Conservation (phyloP, 805 yeast genomes). For the Kazachstania taianensis region DNA sequence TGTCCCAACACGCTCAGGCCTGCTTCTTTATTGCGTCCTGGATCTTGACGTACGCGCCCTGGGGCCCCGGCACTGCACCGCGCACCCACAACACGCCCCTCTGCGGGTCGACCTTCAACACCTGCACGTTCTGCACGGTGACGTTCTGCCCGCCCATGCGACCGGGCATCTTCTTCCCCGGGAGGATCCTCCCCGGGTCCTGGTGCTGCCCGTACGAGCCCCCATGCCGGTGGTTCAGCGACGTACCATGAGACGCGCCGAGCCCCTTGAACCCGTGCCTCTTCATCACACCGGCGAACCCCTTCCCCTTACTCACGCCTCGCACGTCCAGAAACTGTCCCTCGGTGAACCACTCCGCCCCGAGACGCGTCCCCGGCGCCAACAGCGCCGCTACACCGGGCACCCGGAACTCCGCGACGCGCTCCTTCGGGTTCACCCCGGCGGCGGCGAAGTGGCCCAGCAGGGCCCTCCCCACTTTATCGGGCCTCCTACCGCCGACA, state of each 20-base stretch:
- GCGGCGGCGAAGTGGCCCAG: constrained; percentile 75
- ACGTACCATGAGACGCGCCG: constrained; percentile 91
- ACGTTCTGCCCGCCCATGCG: constrained; percentile 75
- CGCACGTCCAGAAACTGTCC: constrained; percentile 81
- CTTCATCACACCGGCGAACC: constrained; percentile 97
- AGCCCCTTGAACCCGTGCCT: constrained; percentile 84
- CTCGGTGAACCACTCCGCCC: constrained; percentile 70
- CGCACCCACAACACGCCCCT: constrained; percentile 74
- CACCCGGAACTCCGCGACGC: constrained; percentile 71
- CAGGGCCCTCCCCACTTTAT: constrained; percentile 53
- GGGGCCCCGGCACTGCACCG: constrained; percentile 89
- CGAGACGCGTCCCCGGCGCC: constrained; percentile 67
- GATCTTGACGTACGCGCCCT: constrained; percentile 60
- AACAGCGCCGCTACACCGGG: constrained; percentile 53
- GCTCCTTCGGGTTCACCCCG: constrained; percentile 71
- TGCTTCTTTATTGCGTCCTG: constrained; percentile 61
- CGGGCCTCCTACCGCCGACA: constrained; percentile 54
- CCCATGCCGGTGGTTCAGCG: constrained; percentile 85
- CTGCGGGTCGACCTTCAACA: constrained; percentile 71
- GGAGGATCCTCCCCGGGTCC: constrained; percentile 90
- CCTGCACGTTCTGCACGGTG: constrained; percentile 67
- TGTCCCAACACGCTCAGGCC: no score
- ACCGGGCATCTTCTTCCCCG: constrained; percentile 98
- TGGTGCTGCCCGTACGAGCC: constrained; percentile 97
- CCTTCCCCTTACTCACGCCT: constrained; percentile 84